Percentiles rank a stretch among this genome's conserved stretches.
Conservation (phyloP, 371 early-diverging fungal species). For the Mucor irregularis region DNA sequence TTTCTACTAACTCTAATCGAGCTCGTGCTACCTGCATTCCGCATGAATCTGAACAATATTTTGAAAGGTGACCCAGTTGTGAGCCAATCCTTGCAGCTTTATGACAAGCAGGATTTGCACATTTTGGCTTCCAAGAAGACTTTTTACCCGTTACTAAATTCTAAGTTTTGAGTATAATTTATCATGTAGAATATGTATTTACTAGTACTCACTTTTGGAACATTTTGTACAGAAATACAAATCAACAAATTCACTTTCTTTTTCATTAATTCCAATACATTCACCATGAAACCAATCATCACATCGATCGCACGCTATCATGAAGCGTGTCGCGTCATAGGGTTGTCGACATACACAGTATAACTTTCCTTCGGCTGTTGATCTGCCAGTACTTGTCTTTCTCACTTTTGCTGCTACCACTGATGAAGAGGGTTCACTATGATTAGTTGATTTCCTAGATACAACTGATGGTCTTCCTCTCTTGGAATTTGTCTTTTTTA, state of each 20-base stretch:
- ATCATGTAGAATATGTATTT: neutral
- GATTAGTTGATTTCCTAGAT: neutral
- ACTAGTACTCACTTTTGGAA: conserved; percentile 32
- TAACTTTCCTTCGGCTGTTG: conserved; percentile 13
- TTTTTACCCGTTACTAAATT: conserved; percentile 43
- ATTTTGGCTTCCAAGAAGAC: conserved; percentile 53
- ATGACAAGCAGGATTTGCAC: conserved; percentile 45
- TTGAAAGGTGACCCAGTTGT: conserved; percentile 35
- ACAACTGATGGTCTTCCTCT: conserved; percentile 12
- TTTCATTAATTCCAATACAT: conserved; percentile 61
- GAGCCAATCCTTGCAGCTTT: conserved; percentile 33
- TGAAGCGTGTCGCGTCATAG: conserved; percentile 56
- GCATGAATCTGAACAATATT: conserved; percentile 42
- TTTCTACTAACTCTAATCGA: conserved; percentile 34
- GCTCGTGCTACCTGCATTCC: conserved; percentile 48
- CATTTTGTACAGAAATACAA: conserved; percentile 59
- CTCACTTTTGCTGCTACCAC: neutral
- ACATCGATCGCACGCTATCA: conserved; percentile 68
- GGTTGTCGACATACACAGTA: conserved; percentile 61
- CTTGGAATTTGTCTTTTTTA: conserved; percentile 2
- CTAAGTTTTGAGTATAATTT: neutral
- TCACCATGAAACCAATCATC: conserved; percentile 72
- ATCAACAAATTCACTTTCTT: conserved; percentile 59
- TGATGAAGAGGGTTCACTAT: neutral
- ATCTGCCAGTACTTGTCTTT: neutral